Evolutionary conservation across 768 basidiomycete genomes (phyloP), one percentile per base, ranked within the genome.

Genomic region (Psilocybe sp.): DNA sequence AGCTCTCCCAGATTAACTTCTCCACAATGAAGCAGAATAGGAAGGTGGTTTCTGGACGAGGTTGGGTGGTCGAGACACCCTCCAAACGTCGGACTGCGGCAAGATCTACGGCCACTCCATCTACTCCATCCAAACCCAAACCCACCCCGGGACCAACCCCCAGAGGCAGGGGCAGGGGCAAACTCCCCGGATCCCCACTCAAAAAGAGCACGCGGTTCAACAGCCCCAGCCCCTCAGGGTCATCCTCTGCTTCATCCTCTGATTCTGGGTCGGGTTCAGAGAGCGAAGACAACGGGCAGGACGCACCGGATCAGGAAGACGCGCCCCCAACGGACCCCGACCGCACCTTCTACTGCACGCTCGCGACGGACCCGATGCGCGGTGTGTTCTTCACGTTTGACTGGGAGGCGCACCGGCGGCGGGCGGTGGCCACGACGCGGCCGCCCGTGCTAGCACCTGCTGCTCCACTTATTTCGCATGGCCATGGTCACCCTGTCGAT

Each of bases 381-480:
- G 84, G 85, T 8, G 53, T 87, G 1, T 89, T 79, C 66, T 89
- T 83, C 55, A 68, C 74, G 2, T 75, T 89, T 52, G 55, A 76
- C 40, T 89, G 87, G 87, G 70, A 74, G 32, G 52, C 51, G 11
- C 82, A 84, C 56, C 74, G 65, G 20, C 43, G 59, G 15, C 53
- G 61, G 1, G 79, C 79, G 0, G 64, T 80, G 16, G 14, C 49
- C 15, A 43, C 40, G 1, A 51, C 57, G 13, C 57, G 64, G 14
- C 56, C 64, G 0, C 56, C 71, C 23, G 23, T 7, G 3, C 23
- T 7, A 3, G 7, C 7, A 28, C 7, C 23, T n/a, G n/a, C n/a
- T n/a, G n/a, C n/a, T n/a, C n/a, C n/a, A n/a, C n/a, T n/a, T n/a
- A n/a, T n/a, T n/a, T n/a, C n/a, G n/a, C n/a, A n/a, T n/a, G n/a